Base-by-base conservation (phyloP, 1,139 yeast genomes). In the Geotrichum klebahnii region DNA sequence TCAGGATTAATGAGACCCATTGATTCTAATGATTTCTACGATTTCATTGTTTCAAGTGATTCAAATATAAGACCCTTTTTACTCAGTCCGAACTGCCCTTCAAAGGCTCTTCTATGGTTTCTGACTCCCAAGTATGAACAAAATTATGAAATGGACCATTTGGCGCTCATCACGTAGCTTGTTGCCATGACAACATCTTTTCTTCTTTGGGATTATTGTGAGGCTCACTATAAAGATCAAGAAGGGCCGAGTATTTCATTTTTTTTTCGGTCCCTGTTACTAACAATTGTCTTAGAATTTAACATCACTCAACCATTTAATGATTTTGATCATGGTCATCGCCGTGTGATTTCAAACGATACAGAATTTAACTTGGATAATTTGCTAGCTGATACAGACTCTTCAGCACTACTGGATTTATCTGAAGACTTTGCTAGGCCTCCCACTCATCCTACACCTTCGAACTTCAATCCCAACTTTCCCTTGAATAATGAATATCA, bases 171-270 rank as follows among this genome's bases (percentile, higher is more conserved):
- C 29, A 19, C 44, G 36, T 39, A 29, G 44, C 26, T 17, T 19
- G 44, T 40, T 40, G 35, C 20, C 44, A 40, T 40, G 44, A 23
- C 36, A 40, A 40, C 44, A 9, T 5, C 9, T 9, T 16, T 20
- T 10, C 19, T 35, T 17, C 4, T 8, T 40, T 28, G 8, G 44
- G 44, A 28, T 2, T 3, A 12, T 10, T 10, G 29, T 40, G 44
- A 9, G 44, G 44, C 44, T 40, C 44, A 40, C 44, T 29, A 40
- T 20, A 40, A 14, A 40, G 33, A 24, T 39, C 26, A 20, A 19
- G 34, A 14, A 20, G n/a, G 34, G 23, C 34, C 31, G 16, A 26
- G 2, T 12, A 10, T 39, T 4, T 24, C 2, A 26, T 2, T 5
- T 39, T 39, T 39, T 39, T 39, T 37, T 37, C n/a, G n/a, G n/a